These are phyloP conservation scores for Yarrowia osloensis DNA, from an alignment of 805 yeast genomes.

Conservation along the genomic window DNA sequence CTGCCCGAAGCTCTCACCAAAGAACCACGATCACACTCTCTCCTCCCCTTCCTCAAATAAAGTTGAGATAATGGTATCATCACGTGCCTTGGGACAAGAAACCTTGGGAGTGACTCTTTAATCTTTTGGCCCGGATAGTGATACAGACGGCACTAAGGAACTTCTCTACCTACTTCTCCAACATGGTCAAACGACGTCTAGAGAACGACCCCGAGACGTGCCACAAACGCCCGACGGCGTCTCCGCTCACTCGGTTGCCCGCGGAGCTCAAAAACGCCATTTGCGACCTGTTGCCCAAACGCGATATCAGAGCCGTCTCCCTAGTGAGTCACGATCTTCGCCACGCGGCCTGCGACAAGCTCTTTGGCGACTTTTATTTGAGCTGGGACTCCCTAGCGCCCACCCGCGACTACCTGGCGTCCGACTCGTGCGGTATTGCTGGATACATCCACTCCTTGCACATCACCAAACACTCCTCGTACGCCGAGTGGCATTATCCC, in stretches of 20 bases:
- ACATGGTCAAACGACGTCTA: slow-evolving; percentile 27
- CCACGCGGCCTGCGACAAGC: slow-evolving; percentile 18
- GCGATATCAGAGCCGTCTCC: slow-evolving; percentile 3
- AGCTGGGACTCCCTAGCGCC: slow-evolving; percentile 3
- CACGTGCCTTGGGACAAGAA: slow-evolving; percentile 7
- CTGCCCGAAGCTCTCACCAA: no score
- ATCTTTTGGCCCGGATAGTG: not conserved
- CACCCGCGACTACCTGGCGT: not conserved
- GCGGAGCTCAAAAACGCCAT: slow-evolving; percentile 22
- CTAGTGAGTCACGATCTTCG: slow-evolving; percentile 20
- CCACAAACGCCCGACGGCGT: slow-evolving; percentile 14
- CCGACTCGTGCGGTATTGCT: not conserved
- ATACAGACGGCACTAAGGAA: slow-evolving; percentile 8
- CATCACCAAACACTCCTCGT: slow-evolving; percentile 31
- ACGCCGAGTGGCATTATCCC: slow-evolving; percentile 33
- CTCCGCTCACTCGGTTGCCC: slow-evolving; percentile 13
- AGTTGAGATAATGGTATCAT: slow-evolving; percentile 23
- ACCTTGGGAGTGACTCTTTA: slow-evolving; percentile 29
- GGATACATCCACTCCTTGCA: slow-evolving; percentile 1
- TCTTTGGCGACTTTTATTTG: slow-evolving; percentile 6
- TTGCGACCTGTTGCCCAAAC: slow-evolving; percentile 1
- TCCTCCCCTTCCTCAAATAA: no score
- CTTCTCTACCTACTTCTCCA: not conserved
- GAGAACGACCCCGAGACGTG: slow-evolving; percentile 1
- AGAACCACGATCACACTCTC: no score